phyloP scores from a whole-genome alignment of 148 eudicot species.

The Chenopodium formosanum region DNA sequence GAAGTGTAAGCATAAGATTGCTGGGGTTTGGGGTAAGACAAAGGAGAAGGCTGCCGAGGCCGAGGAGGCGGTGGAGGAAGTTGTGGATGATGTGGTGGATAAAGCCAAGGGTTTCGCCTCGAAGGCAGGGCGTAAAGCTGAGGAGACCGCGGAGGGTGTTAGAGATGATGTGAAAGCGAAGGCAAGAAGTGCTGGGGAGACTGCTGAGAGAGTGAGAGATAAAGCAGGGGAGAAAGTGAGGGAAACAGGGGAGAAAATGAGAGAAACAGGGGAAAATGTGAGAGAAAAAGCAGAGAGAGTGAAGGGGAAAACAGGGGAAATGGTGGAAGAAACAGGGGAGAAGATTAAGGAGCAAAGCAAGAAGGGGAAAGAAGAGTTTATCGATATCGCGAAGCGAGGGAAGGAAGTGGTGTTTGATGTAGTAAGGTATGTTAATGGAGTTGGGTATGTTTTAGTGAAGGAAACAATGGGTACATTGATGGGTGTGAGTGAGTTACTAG shows the following conservation, averaged over 20 bases:
- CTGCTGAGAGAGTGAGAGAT: constrained; percentile 21
- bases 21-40: constrained; percentile 24
- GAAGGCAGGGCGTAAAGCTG: not conserved
- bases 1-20: constrained; percentile 36
- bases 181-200: constrained; percentile 10
- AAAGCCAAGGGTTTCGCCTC: constrained; percentile 26
- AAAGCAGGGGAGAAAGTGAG: constrained; percentile 18
- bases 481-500: constrained; percentile 50
- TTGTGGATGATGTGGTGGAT: constrained; percentile 22
- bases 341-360: constrained; percentile 17
- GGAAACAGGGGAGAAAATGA: constrained; percentile 13
- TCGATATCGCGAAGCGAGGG: constrained; percentile 32
- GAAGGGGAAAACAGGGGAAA: constrained; percentile 28
- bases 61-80: constrained; percentile 27
- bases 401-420: constrained; percentile 32
- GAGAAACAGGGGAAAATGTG: constrained; percentile 22
- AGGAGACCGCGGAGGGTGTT: constrained; percentile 19
- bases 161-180: constrained; percentile 12
- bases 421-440: constrained; percentile 10
- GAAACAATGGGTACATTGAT: constrained; percentile 25
- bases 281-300: constrained; percentile 15
- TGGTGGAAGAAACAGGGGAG: constrained; percentile 23
- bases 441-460: constrained; percentile 25
- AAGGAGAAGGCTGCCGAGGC: constrained; percentile 31
- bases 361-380: constrained; percentile 35